Evolutionary conservation across 2,329 filamentous ascomycete genomes (phyloP).

Genomic region (Hymenoscyphus albidus): DNA sequence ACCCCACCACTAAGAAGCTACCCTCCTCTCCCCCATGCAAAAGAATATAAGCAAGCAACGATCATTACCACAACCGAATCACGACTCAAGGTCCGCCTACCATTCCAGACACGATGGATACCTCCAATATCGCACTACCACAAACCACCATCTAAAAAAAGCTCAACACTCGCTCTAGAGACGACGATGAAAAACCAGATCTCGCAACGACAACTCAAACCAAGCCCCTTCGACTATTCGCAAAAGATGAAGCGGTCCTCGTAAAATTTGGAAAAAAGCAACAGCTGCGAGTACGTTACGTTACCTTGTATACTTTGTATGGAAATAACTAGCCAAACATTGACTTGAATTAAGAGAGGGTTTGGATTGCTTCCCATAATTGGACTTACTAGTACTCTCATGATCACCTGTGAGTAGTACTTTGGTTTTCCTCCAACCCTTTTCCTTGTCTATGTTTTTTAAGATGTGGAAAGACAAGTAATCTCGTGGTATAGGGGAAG

Average conservation of each 20-base stretch:
- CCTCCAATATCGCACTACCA: too few relatives aligned
- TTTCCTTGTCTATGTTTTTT: background rate
- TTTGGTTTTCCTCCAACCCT: background rate
- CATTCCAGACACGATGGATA: background rate
- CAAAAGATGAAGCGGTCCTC: constrained; percentile 12
- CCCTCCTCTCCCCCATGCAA: background rate
- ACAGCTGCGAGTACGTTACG: background rate
- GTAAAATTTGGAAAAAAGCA: constrained; percentile 14
- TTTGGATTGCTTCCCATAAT: constrained; percentile 2
- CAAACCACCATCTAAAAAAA: background rate
- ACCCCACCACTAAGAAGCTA: background rate
- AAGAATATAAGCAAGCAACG: background rate
- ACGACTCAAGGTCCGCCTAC: background rate
- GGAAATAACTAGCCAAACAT: background rate
- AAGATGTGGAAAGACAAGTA: background rate
- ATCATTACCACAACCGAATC: background rate
- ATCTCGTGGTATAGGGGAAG: background rate
- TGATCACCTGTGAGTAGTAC: background rate
- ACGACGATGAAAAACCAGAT: background rate
- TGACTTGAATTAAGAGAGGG: background rate
- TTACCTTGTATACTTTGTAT: too few relatives aligned
- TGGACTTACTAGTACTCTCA: constrained; percentile 1
- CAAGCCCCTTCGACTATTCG: background rate
- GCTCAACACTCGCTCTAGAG: background rate
- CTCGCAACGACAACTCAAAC: background rate